Base-by-base conservation (phyloP, 148 eudicot genomes). In the Rhododendron henanense region DNA sequence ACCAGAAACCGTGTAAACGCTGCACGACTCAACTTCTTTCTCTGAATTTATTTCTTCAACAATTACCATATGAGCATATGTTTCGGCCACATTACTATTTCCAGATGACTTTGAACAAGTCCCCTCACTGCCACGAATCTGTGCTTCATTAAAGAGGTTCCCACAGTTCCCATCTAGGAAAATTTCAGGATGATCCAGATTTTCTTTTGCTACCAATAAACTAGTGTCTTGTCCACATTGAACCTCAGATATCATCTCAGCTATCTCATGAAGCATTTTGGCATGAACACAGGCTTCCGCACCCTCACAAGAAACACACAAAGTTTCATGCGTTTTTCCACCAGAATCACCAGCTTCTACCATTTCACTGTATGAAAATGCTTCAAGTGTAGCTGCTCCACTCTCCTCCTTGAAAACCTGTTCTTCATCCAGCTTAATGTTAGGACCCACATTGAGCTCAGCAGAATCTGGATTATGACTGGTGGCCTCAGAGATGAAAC, bases 151-250 rank as follows among this genome's bases (percentile, higher is more conserved):
- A 67, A 84, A 5, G 21, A 79, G 39, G 21, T 18, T 85, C 23
- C 57, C 81, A 53, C 39, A 47, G 86, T 83, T 81, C 28, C 44
- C 48, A 25, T 84, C 75, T 7, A 69, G 86, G 50, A 82, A 18
- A 51, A 61, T 4, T 39, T 61, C 78, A 37, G 74, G 65, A 78
- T 61, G 31, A 25, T 74, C 51, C 73, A 79, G 44, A 50, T 81
- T 73, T 63, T 90, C 90, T 84, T 85, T 85, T 53, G 25, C 75
- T 55, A 83, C 78, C 39, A 88, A 53, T 71, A 87, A 61, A 79
- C 74, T 79, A 85, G 82, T 48, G 74, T 83, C 85, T 50, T 59
- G 57, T 81, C 85, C 63, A 44, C 91, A 89, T 41, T 37, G 69
- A 65, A 85, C 87, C 81, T 79, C 81, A 35, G 87, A 71, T 39